These are phyloP conservation scores for Amaranthus palmeri DNA, from an alignment of 148 eudicot species.

Conservation along the genomic window DNA sequence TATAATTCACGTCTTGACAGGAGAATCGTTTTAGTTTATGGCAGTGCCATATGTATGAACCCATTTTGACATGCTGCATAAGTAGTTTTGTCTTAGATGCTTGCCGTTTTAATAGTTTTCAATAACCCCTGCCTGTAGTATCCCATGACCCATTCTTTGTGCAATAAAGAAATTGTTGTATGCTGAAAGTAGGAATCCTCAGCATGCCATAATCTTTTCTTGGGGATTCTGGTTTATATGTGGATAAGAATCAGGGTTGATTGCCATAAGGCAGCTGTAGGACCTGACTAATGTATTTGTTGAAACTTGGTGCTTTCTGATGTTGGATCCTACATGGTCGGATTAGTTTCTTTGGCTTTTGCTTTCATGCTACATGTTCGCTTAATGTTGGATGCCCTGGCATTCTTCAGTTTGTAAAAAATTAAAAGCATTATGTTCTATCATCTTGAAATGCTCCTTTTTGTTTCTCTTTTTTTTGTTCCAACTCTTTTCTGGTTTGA, in stretches of 20 bases:
- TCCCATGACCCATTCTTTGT: too few relatives aligned
- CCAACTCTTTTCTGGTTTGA: background rate
- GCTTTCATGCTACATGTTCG: background rate
- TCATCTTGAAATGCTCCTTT: background rate
- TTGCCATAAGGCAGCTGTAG: background rate
- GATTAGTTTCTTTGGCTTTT: background rate
- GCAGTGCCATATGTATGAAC: background rate
- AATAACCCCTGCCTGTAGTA: background rate
- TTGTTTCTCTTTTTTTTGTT: background rate
- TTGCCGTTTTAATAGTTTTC: background rate
- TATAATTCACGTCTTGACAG: background rate
- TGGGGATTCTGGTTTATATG: background rate
- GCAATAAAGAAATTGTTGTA: too few relatives aligned
- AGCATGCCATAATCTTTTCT: background rate
- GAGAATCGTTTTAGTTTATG: background rate
- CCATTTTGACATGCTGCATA: background rate
- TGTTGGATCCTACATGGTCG: too few relatives aligned
- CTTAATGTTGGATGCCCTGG: background rate
- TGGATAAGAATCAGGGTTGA: background rate
- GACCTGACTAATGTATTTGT: background rate
- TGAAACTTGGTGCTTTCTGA: background rate
- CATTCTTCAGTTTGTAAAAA: background rate
- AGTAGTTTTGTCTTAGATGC: background rate
- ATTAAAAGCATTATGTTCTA: background rate
- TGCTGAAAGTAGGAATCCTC: too few relatives aligned